Evolutionary conservation across 2,329 filamentous ascomycete genomes (phyloP), one percentile per base, ranked within the genome.

Genomic region (Helicocarpus griseus): DNA sequence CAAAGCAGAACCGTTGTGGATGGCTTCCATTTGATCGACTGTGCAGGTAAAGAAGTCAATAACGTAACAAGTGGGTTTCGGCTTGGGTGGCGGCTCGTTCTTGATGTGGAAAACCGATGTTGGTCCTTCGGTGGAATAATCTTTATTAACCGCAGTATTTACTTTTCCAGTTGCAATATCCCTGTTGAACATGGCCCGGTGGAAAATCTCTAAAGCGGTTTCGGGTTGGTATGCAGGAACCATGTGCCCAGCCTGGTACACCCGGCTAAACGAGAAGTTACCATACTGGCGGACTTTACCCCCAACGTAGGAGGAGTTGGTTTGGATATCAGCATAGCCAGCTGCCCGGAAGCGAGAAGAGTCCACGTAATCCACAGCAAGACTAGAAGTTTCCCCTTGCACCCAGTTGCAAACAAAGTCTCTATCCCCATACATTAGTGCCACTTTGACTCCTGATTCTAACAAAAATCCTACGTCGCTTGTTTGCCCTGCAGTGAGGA

Each of bases 351-450:
- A 79, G 1, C 63, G 55, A 1, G 61, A 60, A 2, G 66, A 60
- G 21, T 64, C 54, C 0, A 66, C 59, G 58, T 75, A 73, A 8
- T 71, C 67, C 46, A 79, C 64, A 2, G 70, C 69, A 1, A 76
- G 62, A 41, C 69, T 73, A 14, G 72, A 69, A 2, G 60, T 57
- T 58, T 79, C 74, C 28, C 75, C 76, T 21, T 75, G 75, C 9
- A 77, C 56, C 76, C 56, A 77, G 60, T 76, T 76, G 58, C 72
- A 73, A 1, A 67, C 67, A 54, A 73, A 82, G 60, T 82, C 79
- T 2, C 76, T 71, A 59, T 82, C 80, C 2, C 79, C 79, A 57
- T 81, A 80, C 36, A 80, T 68, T 26, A 82, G 63, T 38, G 77
- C 70, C 3, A 82, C 78, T 54, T 79, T 78, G 49, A 82, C 71